Base-by-base conservation (phyloP, 2,329 filamentous ascomycete genomes). In the Alternaria infectoria region DNA sequence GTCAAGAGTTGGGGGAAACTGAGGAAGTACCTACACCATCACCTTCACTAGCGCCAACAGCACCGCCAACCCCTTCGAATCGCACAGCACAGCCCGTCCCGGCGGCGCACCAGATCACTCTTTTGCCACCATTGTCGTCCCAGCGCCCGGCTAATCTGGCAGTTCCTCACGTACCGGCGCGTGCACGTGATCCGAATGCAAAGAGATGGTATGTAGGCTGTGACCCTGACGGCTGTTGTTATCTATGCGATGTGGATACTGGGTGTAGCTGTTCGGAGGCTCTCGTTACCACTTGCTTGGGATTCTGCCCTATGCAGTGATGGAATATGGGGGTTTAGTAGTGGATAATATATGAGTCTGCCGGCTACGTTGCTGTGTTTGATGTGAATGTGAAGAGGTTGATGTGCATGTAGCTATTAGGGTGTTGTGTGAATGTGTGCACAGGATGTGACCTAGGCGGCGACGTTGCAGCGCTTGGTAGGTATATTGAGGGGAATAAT, bases 401-500 rank as follows among this genome's bases (percentile, higher is more conserved):
- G 32, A 36, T 36, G 15, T 36, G 32, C 7, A 3, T 36, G 32
- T 36, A 36, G 4, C 0, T 5, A n/a, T 5, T 2, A 5, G 32
- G 15, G 15, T n/a, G 32, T 36, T 3, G 32, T 36, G 15, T n/a
- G 13, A 3, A n/a, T 40, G 15, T 40, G 9, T 40, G 32, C 3
- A 6, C 10, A n/a, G 2, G 8, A 40, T 6, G 1, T 6, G 2
- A 11, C 15, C n/a, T 0, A 3, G 36, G 5, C 8, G 36, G n/a
- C 5, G 15, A 40, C 36, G 36, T 40, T 40, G n/a, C 1, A 0
- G 15, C n/a, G n/a, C 11, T 40, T 40, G 9, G 15, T 17, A 3
- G 8, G 36, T 6, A 40, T 40, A 6, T 10, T 2, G 0, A 10
- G 9, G 0, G 15, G 8, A 40, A 1, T n/a, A 0, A 10, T n/a